Conservation (phyloP, 352 stramenopile genomes). For the Phytophthora brassicae region DNA sequence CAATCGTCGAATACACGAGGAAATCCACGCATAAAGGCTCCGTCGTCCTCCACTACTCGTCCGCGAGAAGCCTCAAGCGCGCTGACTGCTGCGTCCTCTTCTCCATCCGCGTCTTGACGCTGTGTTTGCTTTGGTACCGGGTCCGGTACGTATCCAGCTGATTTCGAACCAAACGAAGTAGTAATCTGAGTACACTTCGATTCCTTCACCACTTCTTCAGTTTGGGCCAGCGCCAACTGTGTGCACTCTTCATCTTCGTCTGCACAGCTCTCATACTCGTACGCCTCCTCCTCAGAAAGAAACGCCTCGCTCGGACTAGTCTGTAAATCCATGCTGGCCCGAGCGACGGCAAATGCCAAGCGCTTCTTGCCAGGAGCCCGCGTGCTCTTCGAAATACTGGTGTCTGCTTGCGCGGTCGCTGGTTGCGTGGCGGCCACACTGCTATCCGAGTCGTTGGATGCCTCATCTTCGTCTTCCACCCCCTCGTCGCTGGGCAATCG, state of each 20-base stretch:
- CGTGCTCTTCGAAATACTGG: neutral
- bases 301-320: neutral
- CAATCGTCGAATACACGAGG: too few species aligned
- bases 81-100: too few species aligned
- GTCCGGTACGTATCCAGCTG: too few species aligned
- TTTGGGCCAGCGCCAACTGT: too few species aligned
- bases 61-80: too few species aligned
- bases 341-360: neutral
- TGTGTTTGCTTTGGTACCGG: too few species aligned
- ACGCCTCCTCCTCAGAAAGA: neutral
- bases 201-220: too few species aligned
- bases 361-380: neutral
- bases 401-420: neutral
- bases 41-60: too few species aligned
- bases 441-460: neutral
- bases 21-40: too few species aligned
- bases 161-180: neutral
- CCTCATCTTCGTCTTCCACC: neutral
- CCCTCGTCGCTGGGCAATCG: neutral
- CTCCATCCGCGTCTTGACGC: too few species aligned
- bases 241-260: neutral
- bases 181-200: too few species aligned
- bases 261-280: neutral
- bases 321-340: neutral
- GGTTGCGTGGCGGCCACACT: neutral